A percentile compares a stretch with the other conserved stretches of the same genome.
These are phyloP conservation scores for Cryptococcus neoformans DNA, from an alignment of 1,284 basidiomycete genomes.

Conservation along the genomic window DNA sequence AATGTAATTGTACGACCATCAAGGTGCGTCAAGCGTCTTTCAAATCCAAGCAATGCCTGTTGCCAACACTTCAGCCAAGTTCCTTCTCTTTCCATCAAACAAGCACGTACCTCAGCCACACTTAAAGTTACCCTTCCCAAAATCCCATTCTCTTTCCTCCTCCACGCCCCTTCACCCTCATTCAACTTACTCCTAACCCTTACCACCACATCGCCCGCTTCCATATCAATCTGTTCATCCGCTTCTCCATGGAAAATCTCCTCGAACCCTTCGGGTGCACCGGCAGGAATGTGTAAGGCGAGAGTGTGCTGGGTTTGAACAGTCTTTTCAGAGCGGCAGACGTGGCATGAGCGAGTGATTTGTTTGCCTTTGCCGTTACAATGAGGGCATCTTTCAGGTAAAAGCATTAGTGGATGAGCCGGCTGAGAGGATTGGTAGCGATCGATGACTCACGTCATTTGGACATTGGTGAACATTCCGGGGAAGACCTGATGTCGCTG, in stretches of 20 bases:
- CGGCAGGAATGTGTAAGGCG: slow-evolving; percentile 73
- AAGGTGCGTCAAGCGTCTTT: slow-evolving; percentile 78
- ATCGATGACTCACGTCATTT: slow-evolving; percentile 42
- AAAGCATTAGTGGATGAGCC: not conserved
- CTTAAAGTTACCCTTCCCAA: slow-evolving; percentile 88
- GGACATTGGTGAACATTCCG: slow-evolving; percentile 70
- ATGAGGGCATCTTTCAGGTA: slow-evolving; percentile 60
- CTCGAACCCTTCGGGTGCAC: slow-evolving; percentile 87
- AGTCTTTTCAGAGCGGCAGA: slow-evolving; percentile 78
- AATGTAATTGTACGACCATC: slow-evolving; percentile 79
- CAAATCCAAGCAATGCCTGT: slow-evolving; percentile 49
- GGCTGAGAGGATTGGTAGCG: not conserved
- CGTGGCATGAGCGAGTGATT: slow-evolving; percentile 70
- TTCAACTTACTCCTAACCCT: slow-evolving; percentile 67
- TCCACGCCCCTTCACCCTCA: slow-evolving; percentile 68
- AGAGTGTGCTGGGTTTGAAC: slow-evolving; percentile 61
- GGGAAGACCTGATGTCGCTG: slow-evolving; percentile 92
- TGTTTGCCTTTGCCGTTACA: slow-evolving; percentile 78
- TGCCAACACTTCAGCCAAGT: not conserved
- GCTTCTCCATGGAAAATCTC: slow-evolving; percentile 88
- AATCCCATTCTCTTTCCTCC: slow-evolving; percentile 79
- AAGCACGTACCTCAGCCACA: slow-evolving; percentile 69
- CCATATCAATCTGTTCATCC: slow-evolving; percentile 90
- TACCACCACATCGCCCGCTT: slow-evolving; percentile 84
- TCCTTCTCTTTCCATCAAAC: not conserved